Base-by-base conservation (phyloP, 140 eudicot species). In the Anethum foeniculum region DNA sequence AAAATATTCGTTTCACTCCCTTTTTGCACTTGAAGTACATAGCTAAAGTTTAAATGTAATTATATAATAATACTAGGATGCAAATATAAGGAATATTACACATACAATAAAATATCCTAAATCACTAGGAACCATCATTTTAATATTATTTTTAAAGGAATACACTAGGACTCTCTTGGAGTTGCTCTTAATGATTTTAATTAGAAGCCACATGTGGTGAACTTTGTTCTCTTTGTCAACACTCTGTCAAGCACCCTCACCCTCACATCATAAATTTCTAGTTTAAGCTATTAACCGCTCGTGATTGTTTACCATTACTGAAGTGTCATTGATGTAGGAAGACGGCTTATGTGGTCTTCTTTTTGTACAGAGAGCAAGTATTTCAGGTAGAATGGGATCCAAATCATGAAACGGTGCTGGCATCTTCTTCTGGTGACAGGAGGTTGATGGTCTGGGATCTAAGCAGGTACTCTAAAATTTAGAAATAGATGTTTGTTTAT, bases 361-460 rank as follows among this genome's bases (percentile, higher is more conserved):
- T 80, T 28, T 54, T 36, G 46, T 48, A 48, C 89, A 95, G 97
- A 78, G 97, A 91, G 79, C 97, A 92, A 85, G 98, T 92, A 73
- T 95, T 89, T 77, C 97, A 95, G 85, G 97, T 95, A 65, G 99
- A 95, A 80, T 92, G 97, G 99, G 97, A 95, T 85, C 99, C 99
- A 14, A 91, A 95, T 80, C 99, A 95, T 73, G 98, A 94, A 87
- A 90, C 97, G 1, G 90, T 94, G 71, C 85, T 90, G 67, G 95
- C 95, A 1, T 88, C 95, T 15, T 90, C 92, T 10, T 90, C 88
- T 36, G 89, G 68, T 77, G 89, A 88, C 81, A 86, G 91, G 82
- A 90, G 99, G 83, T 86, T 94, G 90, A 94, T 92, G 99, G 99
- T 94, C 83, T 95, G 99, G 99, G 99, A 95, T 86, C 91, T 95